Conservation (phyloP, 2,329 filamentous ascomycete species). For the Anisogramma anomala region DNA sequence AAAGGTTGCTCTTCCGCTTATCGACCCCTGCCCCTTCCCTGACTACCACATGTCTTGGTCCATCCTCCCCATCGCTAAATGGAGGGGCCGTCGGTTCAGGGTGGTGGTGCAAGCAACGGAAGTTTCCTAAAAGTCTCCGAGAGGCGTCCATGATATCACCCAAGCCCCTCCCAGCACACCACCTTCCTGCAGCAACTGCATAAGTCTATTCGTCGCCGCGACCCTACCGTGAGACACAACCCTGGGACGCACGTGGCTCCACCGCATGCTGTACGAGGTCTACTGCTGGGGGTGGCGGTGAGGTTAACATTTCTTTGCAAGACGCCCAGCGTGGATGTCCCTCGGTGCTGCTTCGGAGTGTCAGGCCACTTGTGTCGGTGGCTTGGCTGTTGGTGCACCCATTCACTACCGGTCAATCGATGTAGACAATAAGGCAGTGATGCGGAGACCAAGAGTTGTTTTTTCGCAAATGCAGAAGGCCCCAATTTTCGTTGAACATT, state of each 20-base stretch:
- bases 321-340: neutral
- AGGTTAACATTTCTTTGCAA: conserved; percentile 9
- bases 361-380: neutral
- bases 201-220: conserved; percentile 1
- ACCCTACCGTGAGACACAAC: conserved; percentile 2
- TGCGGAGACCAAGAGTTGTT: too few species aligned
- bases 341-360: neutral
- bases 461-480: too few species aligned
- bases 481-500: too few species aligned
- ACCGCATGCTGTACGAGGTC: conserved; percentile 1
- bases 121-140: neutral
- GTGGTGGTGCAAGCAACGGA: neutral
- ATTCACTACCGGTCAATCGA: neutral
- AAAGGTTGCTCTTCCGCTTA: neutral
- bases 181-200: conserved; percentile 1
- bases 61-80: neutral
- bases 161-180: conserved; percentile 5
- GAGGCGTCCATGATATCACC: neutral
- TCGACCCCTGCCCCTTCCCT: neutral
- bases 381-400: neutral
- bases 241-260: conserved; percentile 10
- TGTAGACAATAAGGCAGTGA: neutral
- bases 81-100: neutral
- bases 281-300: conserved; percentile 12
- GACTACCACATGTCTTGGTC: neutral